Evolutionary conservation across 2,329 filamentous ascomycete genomes (phyloP), one percentile per base, ranked within the genome.

Genomic region (Grosmannia penicillata): DNA sequence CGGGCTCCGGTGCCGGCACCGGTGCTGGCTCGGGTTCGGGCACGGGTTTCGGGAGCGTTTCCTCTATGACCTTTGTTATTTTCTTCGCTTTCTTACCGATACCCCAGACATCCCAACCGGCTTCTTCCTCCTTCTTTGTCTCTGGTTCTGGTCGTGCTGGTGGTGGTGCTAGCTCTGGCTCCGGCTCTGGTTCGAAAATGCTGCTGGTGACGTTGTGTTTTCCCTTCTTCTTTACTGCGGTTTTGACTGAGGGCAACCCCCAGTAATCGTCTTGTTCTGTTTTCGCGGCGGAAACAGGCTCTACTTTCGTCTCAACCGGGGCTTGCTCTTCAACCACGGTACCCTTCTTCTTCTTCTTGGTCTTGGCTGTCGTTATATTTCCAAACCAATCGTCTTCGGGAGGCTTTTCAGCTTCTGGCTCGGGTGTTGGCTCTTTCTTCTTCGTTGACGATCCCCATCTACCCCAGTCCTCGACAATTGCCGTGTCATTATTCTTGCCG

Each of bases 291-390:
- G 22, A 18, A 10, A n/a, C 14, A 10, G n/a, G n/a, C n/a, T n/a
- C n/a, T n/a, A 24, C 23, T 7, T 24, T 34, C 32, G 27, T 13
- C 5, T 19, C 24, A 17, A 14, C 19, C 8, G 24, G n/a, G 10
- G 27, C 33, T 7, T 13, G 5, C 4, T n/a, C 19, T 27, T 27
- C 15, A 15, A 37, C 29, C n/a, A 14, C n/a, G 6, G 13, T 6
- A 48, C 66, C 66, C 47, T 66, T 68, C 45, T 63, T 60, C 31
- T 60, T 54, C 36, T 64, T 62, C 44, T 59, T 55, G 15, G 46
- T 45, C 4, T 6, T 21, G 1, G 44, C 43, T 26, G 48, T 46
- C n/a, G 45, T 41, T n/a, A n/a, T n/a, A n/a, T n/a, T n/a, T n/a
- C n/a, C n/a, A 38, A 53, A 50, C 52, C 52, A 58, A 25, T 50